Base-by-base conservation (phyloP, 2,329 filamentous ascomycete genomes). In the Verticillium klebahnii region DNA sequence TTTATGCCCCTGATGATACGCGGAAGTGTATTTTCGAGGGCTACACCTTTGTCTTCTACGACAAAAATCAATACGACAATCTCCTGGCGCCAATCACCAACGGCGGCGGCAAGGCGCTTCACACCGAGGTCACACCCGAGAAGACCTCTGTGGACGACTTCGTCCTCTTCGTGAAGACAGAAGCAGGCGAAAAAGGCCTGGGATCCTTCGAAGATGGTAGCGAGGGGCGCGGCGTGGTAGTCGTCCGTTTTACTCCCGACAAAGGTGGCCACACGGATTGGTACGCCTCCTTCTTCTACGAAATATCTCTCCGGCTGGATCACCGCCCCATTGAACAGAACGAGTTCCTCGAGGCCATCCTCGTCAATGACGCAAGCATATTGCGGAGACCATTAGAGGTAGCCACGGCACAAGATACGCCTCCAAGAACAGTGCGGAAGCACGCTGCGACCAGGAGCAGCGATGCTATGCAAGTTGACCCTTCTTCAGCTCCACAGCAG, bases 341-440 rank as follows among this genome's bases (percentile, higher is more conserved):
- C 62, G 93, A 97, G 68, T 96, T 99, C 65, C 81, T 99, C 2
- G 92, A 97, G 73, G 91, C 91, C 1, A 95, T 99, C 56, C 77
- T 98, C 32, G 87, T 81, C n/a, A 90, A 89, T 58, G 89, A 98
- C 75, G 86, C 92, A 7, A 86, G 84, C 63, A 82, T 85, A 54
- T 79, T 98, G 23, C 87, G 91, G 62, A 85, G 87, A 40, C 83
- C 88, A 6, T 82, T 96, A 2, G 82, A 89, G 66, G 76, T 85
- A 50, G 80, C 80, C 62, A 71, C 67, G 58, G 74, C 67, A 9
- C 65, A 68, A 64, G 62, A 70, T 52, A 66, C 64, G 7, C 71
- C 74, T 56, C 65, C 72, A 4, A 67, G 60, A 61, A 11, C 45
- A 23, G 45, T 12, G 11, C n/a, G 45, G 19, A 52, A 6, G 12